Percentiles rank a stretch among this genome's conserved stretches.
These are phyloP conservation scores for Penicillium hordei DNA, from an alignment of 2,329 filamentous ascomycete species.

Conservation along the genomic window DNA sequence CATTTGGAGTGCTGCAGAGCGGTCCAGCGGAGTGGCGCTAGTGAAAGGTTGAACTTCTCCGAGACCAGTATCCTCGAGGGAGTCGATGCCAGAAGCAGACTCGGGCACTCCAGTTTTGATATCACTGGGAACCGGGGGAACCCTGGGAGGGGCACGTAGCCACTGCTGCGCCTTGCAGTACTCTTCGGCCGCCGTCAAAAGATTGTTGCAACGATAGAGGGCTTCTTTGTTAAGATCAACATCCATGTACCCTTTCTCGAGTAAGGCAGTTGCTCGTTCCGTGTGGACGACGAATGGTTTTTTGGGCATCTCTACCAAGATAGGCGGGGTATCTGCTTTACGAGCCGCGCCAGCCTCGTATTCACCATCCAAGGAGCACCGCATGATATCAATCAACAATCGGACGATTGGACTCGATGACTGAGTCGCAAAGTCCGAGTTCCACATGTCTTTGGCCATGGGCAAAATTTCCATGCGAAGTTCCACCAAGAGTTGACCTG, in stretches of 20 bases:
- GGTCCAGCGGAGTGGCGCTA: conserved; percentile 25
- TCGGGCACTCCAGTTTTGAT: conserved; percentile 35
- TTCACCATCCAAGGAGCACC: conserved; percentile 73
- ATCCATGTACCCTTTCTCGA: conserved; percentile 52
- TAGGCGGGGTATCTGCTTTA: conserved; percentile 59
- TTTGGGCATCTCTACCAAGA: conserved; percentile 46
- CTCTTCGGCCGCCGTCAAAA: conserved; percentile 59
- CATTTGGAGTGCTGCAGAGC: conserved; percentile 36
- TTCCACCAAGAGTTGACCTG: conserved; percentile 80
- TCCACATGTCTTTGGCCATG: conserved; percentile 76
- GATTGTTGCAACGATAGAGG: conserved; percentile 76
- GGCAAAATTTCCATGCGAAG: conserved; percentile 77
- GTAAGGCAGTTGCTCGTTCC: conserved; percentile 47
- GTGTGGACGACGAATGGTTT: conserved; percentile 55
- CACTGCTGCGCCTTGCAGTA: conserved; percentile 69
- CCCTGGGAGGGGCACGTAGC: conserved; percentile 59
- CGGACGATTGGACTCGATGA: conserved; percentile 74
- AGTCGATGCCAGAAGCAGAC: conserved; percentile 30
- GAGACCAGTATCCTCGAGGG: conserved; percentile 29
- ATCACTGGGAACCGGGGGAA: conserved; percentile 67
- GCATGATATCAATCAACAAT: conserved; percentile 78
- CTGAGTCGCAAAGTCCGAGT: conserved; percentile 78
- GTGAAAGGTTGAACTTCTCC: conserved; percentile 31
- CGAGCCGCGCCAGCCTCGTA: conserved; percentile 66
- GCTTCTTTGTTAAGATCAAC: conserved; percentile 72